Percentiles rank a stretch among this genome's conserved stretches.
Evolutionary conservation across 768 basidiomycete genomes (phyloP).

Genomic region (Cystofilobasidium ferigula): DNA sequence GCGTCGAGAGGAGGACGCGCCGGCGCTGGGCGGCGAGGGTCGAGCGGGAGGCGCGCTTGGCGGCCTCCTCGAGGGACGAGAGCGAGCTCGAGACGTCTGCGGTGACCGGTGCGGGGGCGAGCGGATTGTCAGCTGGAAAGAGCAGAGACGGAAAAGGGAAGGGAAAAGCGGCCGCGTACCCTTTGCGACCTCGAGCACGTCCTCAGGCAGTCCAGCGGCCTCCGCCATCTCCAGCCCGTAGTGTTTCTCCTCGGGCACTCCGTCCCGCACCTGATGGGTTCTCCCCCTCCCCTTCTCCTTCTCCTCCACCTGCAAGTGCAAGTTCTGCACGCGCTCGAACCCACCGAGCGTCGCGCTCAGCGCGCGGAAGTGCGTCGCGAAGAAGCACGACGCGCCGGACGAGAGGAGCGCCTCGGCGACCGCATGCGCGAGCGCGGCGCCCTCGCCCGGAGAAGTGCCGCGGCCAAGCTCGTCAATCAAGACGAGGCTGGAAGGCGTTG

Average conservation of each 20-base stretch:
- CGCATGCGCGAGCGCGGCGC: slow-evolving; percentile 45
- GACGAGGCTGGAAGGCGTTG: slow-evolving; percentile 56
- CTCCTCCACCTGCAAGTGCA: slow-evolving; percentile 17
- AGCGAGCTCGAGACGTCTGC: slow-evolving; percentile 20
- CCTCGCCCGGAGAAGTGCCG: slow-evolving; percentile 65
- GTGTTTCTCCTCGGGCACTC: slow-evolving; percentile 10
- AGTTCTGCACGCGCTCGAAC: slow-evolving; percentile 43
- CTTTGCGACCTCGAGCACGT: slow-evolving; percentile 55
- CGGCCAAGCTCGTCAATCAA: slow-evolving; percentile 62
- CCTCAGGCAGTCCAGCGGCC: slow-evolving; percentile 68
- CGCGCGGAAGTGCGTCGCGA: slow-evolving; percentile 80
- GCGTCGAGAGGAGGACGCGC: slow-evolving; percentile 45
- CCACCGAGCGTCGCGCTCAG: slow-evolving; percentile 57
- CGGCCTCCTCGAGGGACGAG: slow-evolving; percentile 7
- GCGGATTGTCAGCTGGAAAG: slow-evolving; percentile 39
- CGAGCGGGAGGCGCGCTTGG: not conserved
- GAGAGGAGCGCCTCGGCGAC: slow-evolving; percentile 46
- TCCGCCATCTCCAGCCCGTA: slow-evolving; percentile 62
- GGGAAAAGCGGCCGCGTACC: slow-evolving; percentile 47
- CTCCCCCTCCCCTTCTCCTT: not conserved
- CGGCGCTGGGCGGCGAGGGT: slow-evolving; percentile 15
- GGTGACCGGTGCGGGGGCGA: not conserved
- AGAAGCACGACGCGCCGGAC: slow-evolving; percentile 74
- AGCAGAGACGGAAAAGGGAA: slow-evolving; percentile 58
- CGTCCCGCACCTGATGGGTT: slow-evolving; percentile 8